Evolutionary conservation across 805 yeast genomes (phyloP).

Genomic region (Sugiyamaella valdiviana): DNA sequence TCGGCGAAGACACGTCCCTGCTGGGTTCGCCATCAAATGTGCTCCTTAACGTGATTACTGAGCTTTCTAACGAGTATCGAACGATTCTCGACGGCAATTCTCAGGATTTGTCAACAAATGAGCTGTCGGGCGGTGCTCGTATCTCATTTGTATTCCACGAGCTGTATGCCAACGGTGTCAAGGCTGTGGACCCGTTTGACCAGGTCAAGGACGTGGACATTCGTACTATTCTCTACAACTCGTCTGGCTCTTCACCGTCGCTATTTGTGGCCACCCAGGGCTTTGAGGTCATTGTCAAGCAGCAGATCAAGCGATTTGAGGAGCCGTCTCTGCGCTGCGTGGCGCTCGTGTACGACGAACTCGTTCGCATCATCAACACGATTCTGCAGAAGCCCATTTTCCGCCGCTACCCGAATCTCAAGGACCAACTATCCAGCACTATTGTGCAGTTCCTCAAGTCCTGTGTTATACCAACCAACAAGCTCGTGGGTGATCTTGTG

Average conservation of each 20-base stretch:
- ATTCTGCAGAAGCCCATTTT: slow-evolving; percentile 75
- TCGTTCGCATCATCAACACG: slow-evolving; percentile 83
- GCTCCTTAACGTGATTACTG: slow-evolving; percentile 85
- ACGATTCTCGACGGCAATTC: slow-evolving; percentile 91
- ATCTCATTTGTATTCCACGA: slow-evolving; percentile 95
- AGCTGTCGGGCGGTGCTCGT: slow-evolving; percentile 97
- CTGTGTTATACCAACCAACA: slow-evolving; percentile 76
- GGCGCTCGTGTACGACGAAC: slow-evolving; percentile 85
- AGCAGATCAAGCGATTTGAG: slow-evolving; percentile 88
- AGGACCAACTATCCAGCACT: slow-evolving; percentile 75
- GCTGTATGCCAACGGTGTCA: slow-evolving; percentile 85
- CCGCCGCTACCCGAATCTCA: slow-evolving; percentile 83
- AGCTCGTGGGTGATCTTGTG: slow-evolving; percentile 78
- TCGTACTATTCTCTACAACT: slow-evolving; percentile 93
- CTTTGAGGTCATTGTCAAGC: slow-evolving; percentile 90
- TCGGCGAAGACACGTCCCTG: slow-evolving; percentile 78
- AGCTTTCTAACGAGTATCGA: slow-evolving; percentile 83
- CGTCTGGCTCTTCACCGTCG: slow-evolving; percentile 94
- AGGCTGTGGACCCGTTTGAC: slow-evolving; percentile 91
- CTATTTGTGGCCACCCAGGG: slow-evolving; percentile 96
- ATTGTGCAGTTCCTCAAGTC: slow-evolving; percentile 76
- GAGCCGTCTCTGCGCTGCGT: slow-evolving; percentile 89
- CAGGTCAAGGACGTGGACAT: slow-evolving; percentile 93
- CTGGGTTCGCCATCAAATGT: slow-evolving; percentile 79
- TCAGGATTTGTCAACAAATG: slow-evolving; percentile 79